Evolutionary conservation across 2,329 filamentous ascomycete genomes (phyloP), one percentile per base, ranked within the genome.

Genomic region (Scedosporium aurantiacum): DNA sequence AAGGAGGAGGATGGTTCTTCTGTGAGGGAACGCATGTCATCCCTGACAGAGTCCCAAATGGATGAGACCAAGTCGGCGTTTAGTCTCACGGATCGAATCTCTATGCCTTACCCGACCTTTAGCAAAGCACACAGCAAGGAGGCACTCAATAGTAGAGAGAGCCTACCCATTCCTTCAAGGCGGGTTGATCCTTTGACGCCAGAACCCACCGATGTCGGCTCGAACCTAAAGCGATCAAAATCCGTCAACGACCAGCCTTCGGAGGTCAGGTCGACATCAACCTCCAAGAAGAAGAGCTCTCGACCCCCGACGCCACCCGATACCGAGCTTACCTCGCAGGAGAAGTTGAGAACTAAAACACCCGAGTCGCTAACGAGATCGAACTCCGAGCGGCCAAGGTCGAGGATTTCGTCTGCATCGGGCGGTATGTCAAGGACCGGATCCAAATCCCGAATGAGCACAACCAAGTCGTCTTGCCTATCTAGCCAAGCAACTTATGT

Each of bases 121-220:
- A 94, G 89, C 75, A 97, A 95, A 75, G 89, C 89, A 12, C 90
- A 96, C 73, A 95, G 91, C 78, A 94, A 91, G 73, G 93, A 97
- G 75, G 84, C 85, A 54, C 83, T 96, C 60, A 80, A 84, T 65
- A 86, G 84, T 69, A 78, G 78, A 60, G 82, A 86, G 55, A 79
- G 83, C 60, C 66, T 82, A 57, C 70, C 73, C 21, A 63, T 66
- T 6, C 66, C 65, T 25, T 66, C 67, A 60, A 63, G 64, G 63
- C 55, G 68, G 65, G 57, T 65, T 63, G 79, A 84, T 61, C 81
- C 81, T 1, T 72, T 80, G 57, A 91, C 89, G 1, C 89, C 89
- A 18, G 87, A 91, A 63, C 80, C 87, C 23, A 91, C 88, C 23
- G 88, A 91, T 68, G 67, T 89, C 23, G 84, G 85, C 59, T 66